These are phyloP conservation scores for Trichosporon faecale DNA, from an alignment of 1,284 basidiomycete genomes.

Conservation along the genomic window DNA sequence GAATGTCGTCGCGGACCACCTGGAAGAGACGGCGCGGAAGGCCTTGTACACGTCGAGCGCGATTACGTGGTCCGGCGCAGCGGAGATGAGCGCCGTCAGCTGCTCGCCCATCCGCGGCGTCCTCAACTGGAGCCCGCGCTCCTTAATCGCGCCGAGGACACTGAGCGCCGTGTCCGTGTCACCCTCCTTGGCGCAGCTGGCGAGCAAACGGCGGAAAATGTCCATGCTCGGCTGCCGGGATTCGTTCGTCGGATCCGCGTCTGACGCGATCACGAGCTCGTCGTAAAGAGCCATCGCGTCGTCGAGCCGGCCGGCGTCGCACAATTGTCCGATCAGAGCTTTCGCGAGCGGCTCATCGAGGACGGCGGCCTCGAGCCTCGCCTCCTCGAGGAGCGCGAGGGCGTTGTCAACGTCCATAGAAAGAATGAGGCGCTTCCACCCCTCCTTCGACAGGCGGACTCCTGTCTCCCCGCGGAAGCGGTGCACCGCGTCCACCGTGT, in stretches of 20 bases:
- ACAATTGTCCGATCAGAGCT: conserved; percentile 29
- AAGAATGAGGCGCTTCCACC: neutral
- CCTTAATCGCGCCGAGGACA: neutral
- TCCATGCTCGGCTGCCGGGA: conserved; percentile 43
- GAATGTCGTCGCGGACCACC: neutral
- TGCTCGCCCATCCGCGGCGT: conserved; percentile 25
- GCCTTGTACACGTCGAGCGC: conserved; percentile 3
- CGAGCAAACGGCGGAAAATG: conserved; percentile 58
- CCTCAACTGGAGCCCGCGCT: neutral
- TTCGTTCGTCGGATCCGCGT: conserved; percentile 12
- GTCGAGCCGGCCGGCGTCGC: conserved; percentile 12
- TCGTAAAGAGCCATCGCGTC: conserved; percentile 26
- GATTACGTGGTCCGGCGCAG: conserved; percentile 61
- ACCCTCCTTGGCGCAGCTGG: conserved; percentile 22
- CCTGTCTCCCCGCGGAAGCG: neutral
- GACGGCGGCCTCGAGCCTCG: conserved; percentile 11
- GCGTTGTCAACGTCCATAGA: neutral
- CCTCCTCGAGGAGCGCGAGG: neutral
- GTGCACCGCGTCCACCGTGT: neutral
- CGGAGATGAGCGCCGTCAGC: conserved; percentile 55
- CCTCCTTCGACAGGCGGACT: neutral
- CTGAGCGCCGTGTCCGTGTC: neutral
- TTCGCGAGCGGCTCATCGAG: conserved; percentile 21
- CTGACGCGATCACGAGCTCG: conserved; percentile 16
- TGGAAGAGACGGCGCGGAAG: neutral